A percentile compares a stretch with the other conserved stretches of the same genome.
These are phyloP conservation scores for Hymenoscyphus salicellus DNA, from an alignment of 2,329 filamentous ascomycete genomes.

Conservation along the genomic window DNA sequence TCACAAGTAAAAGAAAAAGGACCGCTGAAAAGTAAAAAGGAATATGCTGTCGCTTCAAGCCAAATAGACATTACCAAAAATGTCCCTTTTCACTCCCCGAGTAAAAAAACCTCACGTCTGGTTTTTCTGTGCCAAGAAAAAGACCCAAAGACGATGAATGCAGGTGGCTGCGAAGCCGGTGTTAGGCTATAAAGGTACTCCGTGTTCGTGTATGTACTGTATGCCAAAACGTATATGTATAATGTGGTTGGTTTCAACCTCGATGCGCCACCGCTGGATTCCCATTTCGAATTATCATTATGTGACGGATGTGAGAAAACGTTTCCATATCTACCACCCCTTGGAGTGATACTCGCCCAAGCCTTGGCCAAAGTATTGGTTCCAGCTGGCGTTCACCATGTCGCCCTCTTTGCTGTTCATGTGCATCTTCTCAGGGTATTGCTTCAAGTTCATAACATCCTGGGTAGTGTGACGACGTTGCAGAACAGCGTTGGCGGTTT, in stretches of 20 bases:
- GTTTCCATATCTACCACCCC: constrained; percentile 62
- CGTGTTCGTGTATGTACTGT: constrained; percentile 18
- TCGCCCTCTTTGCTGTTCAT: constrained; percentile 57
- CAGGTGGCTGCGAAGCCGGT: constrained; percentile 34
- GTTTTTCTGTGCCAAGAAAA: constrained; percentile 28
- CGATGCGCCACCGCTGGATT: constrained; percentile 21
- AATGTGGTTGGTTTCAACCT: constrained; percentile 20
- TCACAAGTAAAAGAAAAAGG: constrained; percentile 16
- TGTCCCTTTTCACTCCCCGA: constrained; percentile 18
- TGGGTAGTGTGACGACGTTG: constrained; percentile 89
- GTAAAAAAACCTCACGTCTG: constrained; percentile 23
- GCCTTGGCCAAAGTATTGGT: constrained; percentile 83
- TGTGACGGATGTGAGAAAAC: constrained; percentile 23
- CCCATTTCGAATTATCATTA: constrained; percentile 26
- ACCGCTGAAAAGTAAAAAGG: constrained; percentile 28
- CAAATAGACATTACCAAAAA: constrained; percentile 25
- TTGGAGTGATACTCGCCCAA: constrained; percentile 76
- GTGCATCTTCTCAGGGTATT: constrained; percentile 68
- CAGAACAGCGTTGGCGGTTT: constrained; percentile 80
- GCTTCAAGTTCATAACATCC: constrained; percentile 82
- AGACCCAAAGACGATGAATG: constrained; percentile 30
- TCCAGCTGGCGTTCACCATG: constrained; percentile 69
- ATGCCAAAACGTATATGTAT: constrained; percentile 31
- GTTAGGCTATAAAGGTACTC: constrained; percentile 27
- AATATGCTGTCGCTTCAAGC: constrained; percentile 15